These are phyloP conservation scores for Hypoxylon sp. DNA, from an alignment of 2,329 filamentous ascomycete species.

Conservation along the genomic window DNA sequence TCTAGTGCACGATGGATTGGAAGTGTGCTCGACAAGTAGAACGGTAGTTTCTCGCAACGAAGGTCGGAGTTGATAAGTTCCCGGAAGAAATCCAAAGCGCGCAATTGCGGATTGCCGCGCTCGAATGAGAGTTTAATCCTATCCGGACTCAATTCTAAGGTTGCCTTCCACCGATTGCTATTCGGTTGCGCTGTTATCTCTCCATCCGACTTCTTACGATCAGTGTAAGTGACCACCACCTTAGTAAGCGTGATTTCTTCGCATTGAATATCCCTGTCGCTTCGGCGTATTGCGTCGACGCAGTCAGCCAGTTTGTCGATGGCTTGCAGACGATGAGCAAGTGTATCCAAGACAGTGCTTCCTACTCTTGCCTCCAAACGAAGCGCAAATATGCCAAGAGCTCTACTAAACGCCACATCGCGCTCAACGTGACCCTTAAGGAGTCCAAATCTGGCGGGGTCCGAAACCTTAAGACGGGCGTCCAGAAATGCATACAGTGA, in stretches of 20 bases:
- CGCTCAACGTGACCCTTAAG: conserved; percentile 70
- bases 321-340: conserved; percentile 73
- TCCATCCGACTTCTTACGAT: conserved; percentile 49
- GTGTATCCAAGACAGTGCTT: conserved; percentile 69
- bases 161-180: conserved; percentile 65
- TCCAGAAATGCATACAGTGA: conserved; percentile 62
- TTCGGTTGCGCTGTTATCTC: conserved; percentile 35
- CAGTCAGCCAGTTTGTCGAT: conserved; percentile 81
- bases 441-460: conserved; percentile 68
- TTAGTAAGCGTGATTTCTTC: conserved; percentile 73
- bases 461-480: conserved; percentile 69
- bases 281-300: conserved; percentile 74
- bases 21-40: conserved; percentile 72
- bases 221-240: conserved; percentile 78
- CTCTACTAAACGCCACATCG: conserved; percentile 73
- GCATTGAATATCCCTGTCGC: conserved; percentile 68
- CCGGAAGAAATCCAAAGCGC: conserved; percentile 74
- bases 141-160: conserved; percentile 69
- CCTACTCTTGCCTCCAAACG: conserved; percentile 72
- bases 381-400: conserved; percentile 74
- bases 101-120: conserved; percentile 76
- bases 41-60: conserved; percentile 68
- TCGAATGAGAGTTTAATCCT: conserved; percentile 73
- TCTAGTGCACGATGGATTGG: conserved; percentile 75
- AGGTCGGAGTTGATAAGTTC: conserved; percentile 58